Conservation (phyloP, 2,329 filamentous ascomycete species). For the Leptoxyphium fumago region DNA sequence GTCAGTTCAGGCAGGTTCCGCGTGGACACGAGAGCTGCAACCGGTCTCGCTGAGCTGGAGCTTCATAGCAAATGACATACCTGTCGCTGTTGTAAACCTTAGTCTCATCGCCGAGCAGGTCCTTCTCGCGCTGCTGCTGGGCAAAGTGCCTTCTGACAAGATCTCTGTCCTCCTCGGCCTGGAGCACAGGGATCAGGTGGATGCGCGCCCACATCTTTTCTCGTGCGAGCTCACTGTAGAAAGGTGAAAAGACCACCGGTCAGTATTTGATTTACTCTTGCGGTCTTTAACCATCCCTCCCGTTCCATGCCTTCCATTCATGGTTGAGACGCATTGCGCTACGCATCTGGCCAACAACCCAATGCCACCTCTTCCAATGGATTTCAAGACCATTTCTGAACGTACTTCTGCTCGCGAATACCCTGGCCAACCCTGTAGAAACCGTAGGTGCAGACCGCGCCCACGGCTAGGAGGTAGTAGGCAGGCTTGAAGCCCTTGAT, state of each 20-base stretch:
- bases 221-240: constrained; percentile 67
- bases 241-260: constrained; percentile 5
- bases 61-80: constrained; percentile 37
- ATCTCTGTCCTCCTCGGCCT: constrained; percentile 94
- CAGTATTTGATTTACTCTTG: background rate
- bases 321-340: no score
- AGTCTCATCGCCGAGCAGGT: constrained; percentile 68
- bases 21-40: constrained; percentile 2
- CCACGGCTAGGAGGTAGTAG: constrained; percentile 62
- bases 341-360: no score
- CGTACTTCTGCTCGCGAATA: constrained; percentile 82
- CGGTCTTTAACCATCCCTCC: background rate
- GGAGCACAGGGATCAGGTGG: constrained; percentile 80
- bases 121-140: constrained; percentile 79
- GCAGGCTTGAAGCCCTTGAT: constrained; percentile 77
- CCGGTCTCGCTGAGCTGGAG: background rate
- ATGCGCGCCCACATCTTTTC: constrained; percentile 99
- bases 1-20: no score
- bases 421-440: constrained; percentile 77
- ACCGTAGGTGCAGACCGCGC: constrained; percentile 69
- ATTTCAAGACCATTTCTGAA: constrained; percentile 5
- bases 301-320: no score
- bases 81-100: constrained; percentile 80
- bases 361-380: background rate
- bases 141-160: constrained; percentile 76